These are phyloP conservation scores for Mallotus repandus DNA, from an alignment of 441 rosid genomes.

Conservation along the genomic window DNA sequence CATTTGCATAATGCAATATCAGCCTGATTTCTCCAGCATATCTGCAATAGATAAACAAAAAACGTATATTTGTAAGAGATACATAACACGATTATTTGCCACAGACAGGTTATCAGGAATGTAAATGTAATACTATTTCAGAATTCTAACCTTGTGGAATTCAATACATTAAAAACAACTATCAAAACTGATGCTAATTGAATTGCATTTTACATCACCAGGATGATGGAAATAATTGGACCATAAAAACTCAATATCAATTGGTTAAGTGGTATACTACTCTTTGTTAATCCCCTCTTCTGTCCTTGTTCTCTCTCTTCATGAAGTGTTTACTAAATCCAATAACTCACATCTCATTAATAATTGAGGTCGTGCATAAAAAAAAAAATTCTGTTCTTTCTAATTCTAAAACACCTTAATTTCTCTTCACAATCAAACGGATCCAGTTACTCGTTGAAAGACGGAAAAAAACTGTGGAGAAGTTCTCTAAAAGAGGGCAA, in stretches of 20 bases:
- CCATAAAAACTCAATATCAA: not conserved
- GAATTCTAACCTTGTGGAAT: not conserved
- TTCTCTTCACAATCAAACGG: not conserved
- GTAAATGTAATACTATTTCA: not conserved
- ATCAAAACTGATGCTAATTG: not conserved
- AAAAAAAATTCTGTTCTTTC: not conserved
- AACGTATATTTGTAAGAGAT: not conserved
- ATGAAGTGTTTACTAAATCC: not conserved
- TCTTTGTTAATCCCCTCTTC: not conserved
- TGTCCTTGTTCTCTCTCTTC: not conserved
- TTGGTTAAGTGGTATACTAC: not conserved
- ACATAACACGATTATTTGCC: not conserved
- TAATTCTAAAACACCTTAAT: not conserved
- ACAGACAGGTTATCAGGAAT: not conserved
- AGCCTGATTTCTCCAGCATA: conserved; percentile 68
- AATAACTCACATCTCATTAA: not conserved
- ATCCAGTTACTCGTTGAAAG: not conserved
- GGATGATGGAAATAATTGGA: not conserved
- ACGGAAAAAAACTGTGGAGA: not conserved
- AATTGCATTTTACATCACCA: not conserved
- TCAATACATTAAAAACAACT: not conserved
- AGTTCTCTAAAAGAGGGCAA: not conserved
- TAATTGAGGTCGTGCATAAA: not conserved
- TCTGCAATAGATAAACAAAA: conserved; percentile 36
- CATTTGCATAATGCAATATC: conserved; percentile 56